Evolutionary conservation across 352 stramenopile species (phyloP).

Genomic region (Globisporangium splendens): DNA sequence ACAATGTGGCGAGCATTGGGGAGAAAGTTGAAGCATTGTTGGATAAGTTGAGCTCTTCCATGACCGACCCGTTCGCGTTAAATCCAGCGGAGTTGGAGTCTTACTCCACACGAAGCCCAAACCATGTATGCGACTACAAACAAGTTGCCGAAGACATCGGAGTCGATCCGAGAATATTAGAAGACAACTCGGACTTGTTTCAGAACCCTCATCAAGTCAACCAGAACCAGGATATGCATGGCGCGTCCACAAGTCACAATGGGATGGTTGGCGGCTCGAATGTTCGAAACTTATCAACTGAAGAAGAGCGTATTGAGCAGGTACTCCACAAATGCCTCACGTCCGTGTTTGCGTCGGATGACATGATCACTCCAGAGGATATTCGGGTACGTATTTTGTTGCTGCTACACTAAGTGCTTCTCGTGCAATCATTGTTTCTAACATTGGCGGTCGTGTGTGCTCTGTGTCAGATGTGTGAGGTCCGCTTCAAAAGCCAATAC

Average conservation of each 20-base stretch:
- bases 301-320: constrained; percentile 76
- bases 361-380: constrained; percentile 49
- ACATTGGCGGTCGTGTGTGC: constrained; percentile 3
- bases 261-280: constrained; percentile 6
- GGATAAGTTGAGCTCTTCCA: constrained; percentile 8
- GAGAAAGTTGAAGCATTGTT: constrained; percentile 33
- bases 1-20: constrained; percentile 13
- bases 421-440: not conserved
- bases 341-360: constrained; percentile 79
- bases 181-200: constrained; percentile 33
- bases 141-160: constrained; percentile 30
- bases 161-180: constrained; percentile 33
- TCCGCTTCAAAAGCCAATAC: constrained; percentile 63
- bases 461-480: constrained; percentile 45
- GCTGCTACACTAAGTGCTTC: not conserved
- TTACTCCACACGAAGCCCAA: constrained; percentile 4
- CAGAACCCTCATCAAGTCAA: constrained; percentile 40
- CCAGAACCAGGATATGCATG: constrained; percentile 27
- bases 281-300: constrained; percentile 44
- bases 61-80: constrained; percentile 29
- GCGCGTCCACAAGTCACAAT: constrained; percentile 12
- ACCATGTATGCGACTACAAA: constrained; percentile 14
- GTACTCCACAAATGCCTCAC: constrained; percentile 82
- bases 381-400: constrained; percentile 32
- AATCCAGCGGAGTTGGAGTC: constrained; percentile 16